Conservation (phyloP, 2,329 filamentous ascomycete genomes). For the Aspergillus arachidicola region DNA sequence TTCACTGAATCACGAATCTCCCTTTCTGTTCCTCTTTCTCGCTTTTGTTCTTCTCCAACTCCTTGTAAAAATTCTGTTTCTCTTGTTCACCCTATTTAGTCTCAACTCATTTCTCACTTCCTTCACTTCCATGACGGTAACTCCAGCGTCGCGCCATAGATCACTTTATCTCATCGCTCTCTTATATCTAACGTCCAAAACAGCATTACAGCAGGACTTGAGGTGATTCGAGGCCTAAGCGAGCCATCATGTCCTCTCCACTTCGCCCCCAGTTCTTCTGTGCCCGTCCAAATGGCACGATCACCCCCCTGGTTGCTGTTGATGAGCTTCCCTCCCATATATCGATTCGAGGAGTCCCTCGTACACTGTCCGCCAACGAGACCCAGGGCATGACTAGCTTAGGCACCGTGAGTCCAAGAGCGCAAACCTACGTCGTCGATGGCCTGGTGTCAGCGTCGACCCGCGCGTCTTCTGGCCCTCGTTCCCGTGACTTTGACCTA, state of each 20-base stretch:
- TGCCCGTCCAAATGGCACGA: slow-evolving; percentile 42
- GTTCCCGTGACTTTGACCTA: slow-evolving; percentile 19
- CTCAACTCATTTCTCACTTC: slow-evolving; percentile 4
- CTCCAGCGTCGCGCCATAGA: background rate
- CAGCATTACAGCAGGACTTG: background rate
- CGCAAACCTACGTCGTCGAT: slow-evolving; percentile 40
- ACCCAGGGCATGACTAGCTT: slow-evolving; percentile 48
- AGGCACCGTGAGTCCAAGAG: slow-evolving; percentile 36
- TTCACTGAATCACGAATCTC: slow-evolving; percentile 2
- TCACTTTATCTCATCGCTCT: background rate
- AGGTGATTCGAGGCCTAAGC: background rate
- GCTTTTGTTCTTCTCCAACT: slow-evolving; percentile 10
- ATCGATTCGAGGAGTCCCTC: slow-evolving; percentile 40
- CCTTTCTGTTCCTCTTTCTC: background rate
- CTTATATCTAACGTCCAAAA: background rate
- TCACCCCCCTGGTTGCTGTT: slow-evolving; percentile 48
- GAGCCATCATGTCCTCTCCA: slow-evolving; percentile 23
- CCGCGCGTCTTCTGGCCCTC: slow-evolving; percentile 13
- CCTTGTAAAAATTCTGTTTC: slow-evolving; percentile 11
- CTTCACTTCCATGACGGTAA: slow-evolving; percentile 5
- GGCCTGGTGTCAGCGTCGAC: slow-evolving; percentile 12
- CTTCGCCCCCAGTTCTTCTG: slow-evolving; percentile 46
- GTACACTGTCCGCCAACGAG: slow-evolving; percentile 37
- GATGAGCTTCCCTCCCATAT: slow-evolving; percentile 48
- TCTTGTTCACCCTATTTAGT: slow-evolving; percentile 14